Evolutionary conservation across 176 grass and related monocot genomes (phyloP).

Genomic region (Ensete glaucum): DNA sequence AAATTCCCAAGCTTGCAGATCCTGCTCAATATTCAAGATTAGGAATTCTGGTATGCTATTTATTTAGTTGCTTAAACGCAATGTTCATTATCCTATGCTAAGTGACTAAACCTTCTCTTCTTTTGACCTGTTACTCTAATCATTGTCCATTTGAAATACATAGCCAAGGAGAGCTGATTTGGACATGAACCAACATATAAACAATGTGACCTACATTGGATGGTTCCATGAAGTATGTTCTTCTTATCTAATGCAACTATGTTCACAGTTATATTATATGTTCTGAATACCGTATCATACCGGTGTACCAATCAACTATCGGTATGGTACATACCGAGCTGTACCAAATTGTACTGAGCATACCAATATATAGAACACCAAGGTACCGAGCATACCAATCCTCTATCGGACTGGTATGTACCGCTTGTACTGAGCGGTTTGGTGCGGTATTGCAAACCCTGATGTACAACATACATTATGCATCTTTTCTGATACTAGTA

Average conservation of each 20-base stretch:
- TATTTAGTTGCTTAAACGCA: not conserved
- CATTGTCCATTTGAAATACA: constrained; percentile 18
- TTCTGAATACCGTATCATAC: no score
- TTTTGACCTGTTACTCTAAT: constrained; percentile 12
- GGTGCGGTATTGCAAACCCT: not conserved
- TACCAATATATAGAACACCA: no score
- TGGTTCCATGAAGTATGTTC: constrained; percentile 81
- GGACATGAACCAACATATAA: constrained; percentile 99
- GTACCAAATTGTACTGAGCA: no score
- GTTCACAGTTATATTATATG: no score
- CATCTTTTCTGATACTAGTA: not conserved
- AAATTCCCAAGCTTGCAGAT: constrained; percentile 78
- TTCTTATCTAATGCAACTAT: not conserved
- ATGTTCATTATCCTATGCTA: not conserved
- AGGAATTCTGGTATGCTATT: constrained; percentile 65
- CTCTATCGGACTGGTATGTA: no score
- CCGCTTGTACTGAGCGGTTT: no score
- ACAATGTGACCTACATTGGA: constrained; percentile 98
- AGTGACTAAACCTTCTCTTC: not conserved
- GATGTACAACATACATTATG: not conserved
- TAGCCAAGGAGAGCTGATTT: constrained; percentile 98
- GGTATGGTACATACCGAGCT: no score
- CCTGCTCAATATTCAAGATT: constrained; percentile 70
- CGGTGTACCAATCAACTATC: no score
- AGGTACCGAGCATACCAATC: no score